These are phyloP conservation scores for button mushroom (Agaricus bisporus) DNA, from an alignment of 768 basidiomycete species.

Conservation along the genomic window DNA sequence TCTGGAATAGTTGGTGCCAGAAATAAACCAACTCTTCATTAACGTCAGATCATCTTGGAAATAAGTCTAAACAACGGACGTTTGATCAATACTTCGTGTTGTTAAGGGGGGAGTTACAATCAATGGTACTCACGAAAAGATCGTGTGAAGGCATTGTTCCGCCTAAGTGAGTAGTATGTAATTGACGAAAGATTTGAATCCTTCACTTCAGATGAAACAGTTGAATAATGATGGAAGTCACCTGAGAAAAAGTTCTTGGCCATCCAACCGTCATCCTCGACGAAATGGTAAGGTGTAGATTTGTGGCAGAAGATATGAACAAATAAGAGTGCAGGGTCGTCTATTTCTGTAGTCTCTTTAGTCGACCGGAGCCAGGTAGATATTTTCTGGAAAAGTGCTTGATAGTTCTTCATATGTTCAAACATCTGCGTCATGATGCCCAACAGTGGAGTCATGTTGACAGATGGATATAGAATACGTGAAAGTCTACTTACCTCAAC, in stretches of 20 bases:
- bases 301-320: constrained; percentile 68
- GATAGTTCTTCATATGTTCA: constrained; percentile 75
- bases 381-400: constrained; percentile 52
- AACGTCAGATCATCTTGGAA: constrained; percentile 62
- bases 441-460: too few relatives aligned
- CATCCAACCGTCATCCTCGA: constrained; percentile 71
- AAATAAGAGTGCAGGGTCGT: constrained; percentile 49
- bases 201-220: background rate
- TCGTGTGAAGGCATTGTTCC: constrained; percentile 71
- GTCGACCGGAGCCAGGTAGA: constrained; percentile 55
- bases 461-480: background rate
- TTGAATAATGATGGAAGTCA: constrained; percentile 12
- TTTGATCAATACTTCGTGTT: background rate
- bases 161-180: constrained; percentile 23
- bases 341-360: constrained; percentile 8
- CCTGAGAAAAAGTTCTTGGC: constrained; percentile 66
- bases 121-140: constrained; percentile 34
- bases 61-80: constrained; percentile 34
- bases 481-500: constrained; percentile 43
- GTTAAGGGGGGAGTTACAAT: background rate
- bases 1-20: constrained; percentile 57
- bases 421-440: constrained; percentile 42
- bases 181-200: too few relatives aligned
- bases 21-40: constrained; percentile 53
- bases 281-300: constrained; percentile 62